Base-by-base conservation (phyloP, 768 basidiomycete genomes). In the Imleria badia region DNA sequence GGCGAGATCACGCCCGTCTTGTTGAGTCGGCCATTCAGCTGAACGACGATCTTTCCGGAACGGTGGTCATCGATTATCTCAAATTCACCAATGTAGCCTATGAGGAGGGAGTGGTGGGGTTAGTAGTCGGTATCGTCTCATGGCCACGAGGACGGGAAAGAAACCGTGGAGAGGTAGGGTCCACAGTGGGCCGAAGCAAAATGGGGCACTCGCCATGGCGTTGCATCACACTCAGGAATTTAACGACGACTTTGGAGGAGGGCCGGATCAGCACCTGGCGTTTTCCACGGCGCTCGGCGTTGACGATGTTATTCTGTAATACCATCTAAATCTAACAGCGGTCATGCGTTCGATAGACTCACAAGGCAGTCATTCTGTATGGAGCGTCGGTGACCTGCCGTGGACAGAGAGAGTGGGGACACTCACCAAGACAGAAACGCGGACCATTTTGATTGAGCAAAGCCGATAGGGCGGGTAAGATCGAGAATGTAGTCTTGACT, bases 1-100 rank as follows among this genome's bases (percentile, higher is more conserved):
- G 96, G 95, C n/a, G 95, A 98, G 76, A 98, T 98, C 71, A 99
- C 96, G 65, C 96, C 97, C n/a, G 88, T 89, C 80, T 99, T 99
- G 84, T 99, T 99, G 66, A 99, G 84, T 57, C 94, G 91, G 43
- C 97, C 97, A 69, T 97, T 99, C 54, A 99, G 86, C 77, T 99
- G 95, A 66, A 98, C 84, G 67, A 99, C 95, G 62, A 99, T 93
- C 78, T 98, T 99, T 67, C 94, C 94, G 8, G 93, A 87, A 56
- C 96, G 94, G 75, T 98, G 97, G 79, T 99, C 97, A 68, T 99
- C 97, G 71, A 98, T 88, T 75, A 97, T 91, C 74, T 97, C 95
- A 68, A 97, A 97, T 79, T 98, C 94, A 66, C 94, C 94, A 60
- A 99, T 96, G 81, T 98, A 98, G 53, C 95, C 94, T 95, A 60